A percentile compares a stretch with the other conserved stretches of the same genome.
These are phyloP conservation scores for Xylaria polymorpha DNA, from an alignment of 2,329 filamentous ascomycete species.

Conservation along the genomic window DNA sequence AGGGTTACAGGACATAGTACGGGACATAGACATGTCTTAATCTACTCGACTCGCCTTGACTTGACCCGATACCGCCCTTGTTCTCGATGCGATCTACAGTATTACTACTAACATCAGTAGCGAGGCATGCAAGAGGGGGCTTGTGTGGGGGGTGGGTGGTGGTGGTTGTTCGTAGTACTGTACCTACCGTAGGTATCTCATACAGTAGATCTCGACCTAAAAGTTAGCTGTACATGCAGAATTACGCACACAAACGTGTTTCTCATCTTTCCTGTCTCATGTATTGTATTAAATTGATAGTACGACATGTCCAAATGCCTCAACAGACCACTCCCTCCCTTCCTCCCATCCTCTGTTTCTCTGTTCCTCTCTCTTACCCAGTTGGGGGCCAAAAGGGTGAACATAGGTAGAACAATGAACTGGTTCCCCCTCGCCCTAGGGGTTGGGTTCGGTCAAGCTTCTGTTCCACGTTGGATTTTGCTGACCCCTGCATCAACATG, in stretches of 20 bases:
- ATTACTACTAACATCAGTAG: slow-evolving; percentile 21
- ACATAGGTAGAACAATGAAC: not conserved
- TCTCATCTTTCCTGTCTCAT: not conserved
- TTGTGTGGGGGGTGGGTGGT: slow-evolving; percentile 15
- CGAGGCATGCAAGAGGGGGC: slow-evolving; percentile 2
- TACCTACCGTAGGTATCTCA: no score
- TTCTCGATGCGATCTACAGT: slow-evolving; percentile 23
- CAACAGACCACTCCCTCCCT: not conserved
- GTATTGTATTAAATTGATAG: not conserved
- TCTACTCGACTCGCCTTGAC: not conserved
- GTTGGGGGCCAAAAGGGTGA: slow-evolving; percentile 17
- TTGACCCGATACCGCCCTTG: not conserved
- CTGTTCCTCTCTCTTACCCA: no score
- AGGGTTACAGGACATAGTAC: not conserved
- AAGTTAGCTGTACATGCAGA: not conserved
- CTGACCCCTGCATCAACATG: not conserved
- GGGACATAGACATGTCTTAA: not conserved
- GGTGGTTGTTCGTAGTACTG: not conserved
- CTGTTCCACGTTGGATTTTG: slow-evolving; percentile 9
- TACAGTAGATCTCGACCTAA: slow-evolving; percentile 6
- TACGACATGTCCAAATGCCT: not conserved
- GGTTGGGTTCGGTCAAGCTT: slow-evolving; percentile 10
- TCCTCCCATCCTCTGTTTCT: no score
- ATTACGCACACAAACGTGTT: slow-evolving; percentile 8
- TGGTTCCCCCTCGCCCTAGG: not conserved